phyloP scores from a whole-genome alignment of 768 basidiomycete species.

The Cystofilobasidium capitatum region DNA sequence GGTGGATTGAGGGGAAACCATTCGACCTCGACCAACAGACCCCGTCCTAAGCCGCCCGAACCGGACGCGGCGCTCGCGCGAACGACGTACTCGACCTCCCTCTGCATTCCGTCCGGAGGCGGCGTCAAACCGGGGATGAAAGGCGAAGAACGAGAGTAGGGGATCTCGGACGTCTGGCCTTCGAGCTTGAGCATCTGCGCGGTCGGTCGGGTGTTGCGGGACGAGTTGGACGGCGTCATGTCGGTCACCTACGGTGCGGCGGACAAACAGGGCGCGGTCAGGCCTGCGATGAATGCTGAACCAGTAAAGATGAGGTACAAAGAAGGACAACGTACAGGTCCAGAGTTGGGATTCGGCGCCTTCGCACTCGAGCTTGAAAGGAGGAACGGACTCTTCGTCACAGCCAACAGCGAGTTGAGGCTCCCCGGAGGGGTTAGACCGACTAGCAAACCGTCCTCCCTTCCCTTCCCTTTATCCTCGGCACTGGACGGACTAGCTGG shows the following conservation, averaged over 20 bases:
- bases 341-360: background rate
- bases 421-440: background rate
- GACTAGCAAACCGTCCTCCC: background rate
- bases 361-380: background rate
- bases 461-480: background rate
- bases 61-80: background rate
- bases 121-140: background rate
- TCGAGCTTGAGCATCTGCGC: conserved; percentile 10
- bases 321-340: background rate
- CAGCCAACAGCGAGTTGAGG: background rate
- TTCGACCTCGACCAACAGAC: background rate
- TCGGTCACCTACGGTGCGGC: background rate
- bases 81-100: background rate
- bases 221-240: conserved; percentile 10
- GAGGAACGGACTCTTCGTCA: background rate
- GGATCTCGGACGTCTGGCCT: background rate
- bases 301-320: background rate
- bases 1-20: background rate
- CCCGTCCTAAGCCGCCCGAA: background rate
- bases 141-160: background rate
- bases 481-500: background rate
- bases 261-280: background rate
- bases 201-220: background rate
- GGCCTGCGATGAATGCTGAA: background rate
- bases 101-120: background rate